phyloP scores from a whole-genome alignment of 352 stramenopile species.

The Globisporangium viniferum region DNA sequence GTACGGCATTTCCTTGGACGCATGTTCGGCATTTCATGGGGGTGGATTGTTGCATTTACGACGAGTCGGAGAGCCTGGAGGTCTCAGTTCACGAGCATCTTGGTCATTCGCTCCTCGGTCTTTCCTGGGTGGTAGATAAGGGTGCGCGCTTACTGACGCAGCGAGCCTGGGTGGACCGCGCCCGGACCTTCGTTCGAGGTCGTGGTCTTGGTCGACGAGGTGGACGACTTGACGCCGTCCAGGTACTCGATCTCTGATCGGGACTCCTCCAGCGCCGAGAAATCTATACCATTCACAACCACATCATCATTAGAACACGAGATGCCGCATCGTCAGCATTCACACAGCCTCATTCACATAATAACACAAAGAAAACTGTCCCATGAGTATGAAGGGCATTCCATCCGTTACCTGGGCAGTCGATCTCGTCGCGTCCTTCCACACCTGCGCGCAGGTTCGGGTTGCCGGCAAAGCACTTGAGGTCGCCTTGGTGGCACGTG shows the following conservation, averaged over 20 bases:
- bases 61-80: not conserved
- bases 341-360: not conserved
- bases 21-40: not conserved
- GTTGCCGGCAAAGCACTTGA: conserved; percentile 63
- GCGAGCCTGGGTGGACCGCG: conserved; percentile 27
- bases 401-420: conserved; percentile 46
- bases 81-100: not conserved
- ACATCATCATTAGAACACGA: not conserved
- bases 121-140: not conserved
- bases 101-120: not conserved
- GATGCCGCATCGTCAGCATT: not conserved
- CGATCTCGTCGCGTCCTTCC: conserved; percentile 34
- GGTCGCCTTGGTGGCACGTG: conserved; percentile 48
- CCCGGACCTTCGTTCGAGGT: conserved; percentile 13
- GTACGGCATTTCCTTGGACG: conserved; percentile 6
- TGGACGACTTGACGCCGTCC: conserved; percentile 28
- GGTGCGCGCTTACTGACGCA: not conserved
- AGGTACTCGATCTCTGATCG: conserved; percentile 49
- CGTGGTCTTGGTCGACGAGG: conserved; percentile 11
- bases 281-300: conserved; percentile 29
- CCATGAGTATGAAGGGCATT: not conserved
- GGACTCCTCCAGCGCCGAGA: conserved; percentile 58
- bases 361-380: not conserved
- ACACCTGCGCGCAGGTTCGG: conserved; percentile 41
- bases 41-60: not conserved